Percentiles rank a stretch among this genome's conserved stretches.
phyloP scores from a whole-genome alignment of 768 basidiomycete genomes.

The Suillus spraguei region DNA sequence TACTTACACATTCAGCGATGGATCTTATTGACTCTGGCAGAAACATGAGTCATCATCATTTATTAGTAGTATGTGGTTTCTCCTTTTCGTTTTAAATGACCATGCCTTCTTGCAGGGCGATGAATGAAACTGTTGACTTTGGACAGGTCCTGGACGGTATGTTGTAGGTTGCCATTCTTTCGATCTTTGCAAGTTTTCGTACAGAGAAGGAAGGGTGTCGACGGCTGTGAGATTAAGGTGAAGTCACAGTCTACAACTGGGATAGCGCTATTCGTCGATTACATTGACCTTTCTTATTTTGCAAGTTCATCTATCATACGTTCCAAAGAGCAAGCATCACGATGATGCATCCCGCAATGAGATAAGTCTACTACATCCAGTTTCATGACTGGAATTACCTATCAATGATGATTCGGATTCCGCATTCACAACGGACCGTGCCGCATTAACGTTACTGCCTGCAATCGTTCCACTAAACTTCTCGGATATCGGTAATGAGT shows the following conservation, averaged over 20 bases:
- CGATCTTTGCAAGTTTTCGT: constrained; percentile 22
- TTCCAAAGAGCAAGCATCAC: neutral
- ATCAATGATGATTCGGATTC: neutral
- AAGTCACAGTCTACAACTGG: neutral
- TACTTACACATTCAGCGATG: neutral
- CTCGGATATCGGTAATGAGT: neutral
- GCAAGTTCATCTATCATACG: neutral
- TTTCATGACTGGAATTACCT: neutral
- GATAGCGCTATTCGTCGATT: neutral
- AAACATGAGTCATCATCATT: constrained; percentile 24
- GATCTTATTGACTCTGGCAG: constrained; percentile 12
- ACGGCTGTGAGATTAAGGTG: neutral
- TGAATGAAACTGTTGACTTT: constrained; percentile 8
- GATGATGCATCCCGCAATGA: neutral
- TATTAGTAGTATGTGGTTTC: constrained; percentile 19
- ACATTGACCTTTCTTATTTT: neutral
- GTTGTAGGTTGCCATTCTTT: too few relatives aligned
- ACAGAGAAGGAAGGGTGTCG: too few relatives aligned
- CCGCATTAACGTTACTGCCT: neutral
- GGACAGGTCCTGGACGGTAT: constrained; percentile 14
- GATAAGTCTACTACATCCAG: neutral
- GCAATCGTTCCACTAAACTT: neutral
- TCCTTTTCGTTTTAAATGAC: neutral
- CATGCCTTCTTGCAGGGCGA: constrained; percentile 19
- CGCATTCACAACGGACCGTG: neutral